Evolutionary conservation across 2,329 filamentous ascomycete genomes (phyloP), one percentile per base, ranked within the genome.

Genomic region (Monosporascus sp.): DNA sequence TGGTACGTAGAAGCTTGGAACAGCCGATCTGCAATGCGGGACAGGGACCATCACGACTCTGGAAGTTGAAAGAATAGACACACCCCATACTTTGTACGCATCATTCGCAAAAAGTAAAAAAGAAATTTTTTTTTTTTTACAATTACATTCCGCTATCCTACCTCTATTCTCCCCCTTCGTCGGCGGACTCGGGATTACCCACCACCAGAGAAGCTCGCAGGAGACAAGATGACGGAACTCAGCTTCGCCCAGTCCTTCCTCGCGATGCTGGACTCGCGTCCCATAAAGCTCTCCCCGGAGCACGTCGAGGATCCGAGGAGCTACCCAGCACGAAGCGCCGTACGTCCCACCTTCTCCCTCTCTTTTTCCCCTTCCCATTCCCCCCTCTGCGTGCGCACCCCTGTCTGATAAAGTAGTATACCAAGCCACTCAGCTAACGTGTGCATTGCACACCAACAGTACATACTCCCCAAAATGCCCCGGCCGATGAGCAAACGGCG

Each of bases 191-290:
- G 31, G 31, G 31, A 14, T 11, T 35, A 35, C 6, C 27, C 14
- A 35, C 11, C 11, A 14, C 4, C 31, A 35, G 31, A 35, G 31
- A 35, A 35, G 31, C 31, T 11, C 11, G 31, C 31, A 14, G 31
- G 1, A 35, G 11, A 35, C 61, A 78, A 63, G 60, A 92, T 92
- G 88, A 80, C 87, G n/a, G 92, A 97, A 79, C 73, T 92, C 56
- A 76, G 84, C 49, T 97, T 97, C 71, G 88, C 91, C 63, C 91
- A 88, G 72, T 79, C 84, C 35, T 97, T 96, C 72, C 85, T 99
- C 62, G 78, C 85, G 50, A 81, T 84, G 22, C 82, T 97, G 58
- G 91, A 96, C 72, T 82, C 85, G 56, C 85, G 87, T 49, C 88
- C 91, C 7, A 72, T 85, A 63, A 95, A 92, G 77, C 82, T 97